These are phyloP conservation scores for Helenozyma baotianmanensis DNA, from an alignment of 805 yeast species.

Conservation along the genomic window DNA sequence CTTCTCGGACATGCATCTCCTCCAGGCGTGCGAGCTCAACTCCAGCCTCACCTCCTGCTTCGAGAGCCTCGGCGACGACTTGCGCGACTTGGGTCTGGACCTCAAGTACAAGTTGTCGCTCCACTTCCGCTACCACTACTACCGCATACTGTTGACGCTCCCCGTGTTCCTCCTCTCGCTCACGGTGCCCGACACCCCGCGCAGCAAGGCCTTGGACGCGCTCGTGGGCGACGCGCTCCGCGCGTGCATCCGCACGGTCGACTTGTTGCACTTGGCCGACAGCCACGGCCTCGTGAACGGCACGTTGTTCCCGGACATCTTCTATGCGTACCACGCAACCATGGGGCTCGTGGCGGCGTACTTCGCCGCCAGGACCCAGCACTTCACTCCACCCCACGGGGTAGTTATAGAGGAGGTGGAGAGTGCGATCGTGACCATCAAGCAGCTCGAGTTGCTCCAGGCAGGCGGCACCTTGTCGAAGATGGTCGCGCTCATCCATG, in stretches of 20 bases:
- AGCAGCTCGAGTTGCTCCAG: neutral
- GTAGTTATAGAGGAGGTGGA: neutral
- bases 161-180: constrained; percentile 32
- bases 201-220: constrained; percentile 36
- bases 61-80: neutral
- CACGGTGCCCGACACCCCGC: constrained; percentile 27
- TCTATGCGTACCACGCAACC: constrained; percentile 40
- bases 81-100: constrained; percentile 14
- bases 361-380: neutral
- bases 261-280: constrained; percentile 29
- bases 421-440: neutral
- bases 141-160: constrained; percentile 37
- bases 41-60: neutral
- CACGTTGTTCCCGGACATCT: constrained; percentile 42
- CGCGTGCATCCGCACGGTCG: constrained; percentile 36
- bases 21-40: neutral
- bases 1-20: constrained; percentile 27
- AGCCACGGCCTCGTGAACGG: constrained; percentile 39
- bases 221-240: constrained; percentile 38
- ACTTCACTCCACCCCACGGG: too few species aligned
- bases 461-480: neutral
- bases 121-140: constrained; percentile 38
- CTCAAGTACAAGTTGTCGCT: constrained; percentile 39
- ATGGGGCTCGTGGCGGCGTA: constrained; percentile 40
- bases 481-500: neutral